Evolutionary conservation across 768 basidiomycete genomes (phyloP).

Genomic region (Krasilnikovozyma curviuscula): DNA sequence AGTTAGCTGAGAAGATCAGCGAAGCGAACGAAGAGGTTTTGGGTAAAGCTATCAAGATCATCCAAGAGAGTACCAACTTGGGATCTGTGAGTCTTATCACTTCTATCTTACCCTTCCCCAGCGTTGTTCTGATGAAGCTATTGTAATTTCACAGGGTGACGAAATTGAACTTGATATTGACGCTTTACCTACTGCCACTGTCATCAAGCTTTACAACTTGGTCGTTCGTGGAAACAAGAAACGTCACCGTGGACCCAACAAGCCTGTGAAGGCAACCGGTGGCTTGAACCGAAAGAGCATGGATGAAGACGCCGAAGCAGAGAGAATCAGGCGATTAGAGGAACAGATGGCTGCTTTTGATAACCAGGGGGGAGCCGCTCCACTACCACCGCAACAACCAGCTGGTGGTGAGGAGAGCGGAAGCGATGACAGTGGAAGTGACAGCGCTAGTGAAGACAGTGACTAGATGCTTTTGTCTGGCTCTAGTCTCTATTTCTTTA

Average conservation of each 20-base stretch:
- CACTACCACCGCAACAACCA: too few species aligned
- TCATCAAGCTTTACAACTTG: constrained; percentile 87
- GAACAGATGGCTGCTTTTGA: constrained; percentile 51
- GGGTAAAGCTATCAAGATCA: constrained; percentile 82
- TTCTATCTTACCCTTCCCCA: not conserved
- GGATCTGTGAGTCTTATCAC: constrained; percentile 51
- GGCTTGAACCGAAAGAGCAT: constrained; percentile 85
- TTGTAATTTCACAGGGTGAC: constrained; percentile 25
- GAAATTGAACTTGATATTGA: constrained; percentile 99
- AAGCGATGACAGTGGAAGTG: too few species aligned
- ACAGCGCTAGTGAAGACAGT: too few species aligned
- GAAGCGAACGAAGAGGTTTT: constrained; percentile 64
- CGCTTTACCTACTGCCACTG: constrained; percentile 59
- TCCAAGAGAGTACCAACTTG: constrained; percentile 81
- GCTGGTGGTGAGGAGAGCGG: too few species aligned
- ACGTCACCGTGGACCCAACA: constrained; percentile 15
- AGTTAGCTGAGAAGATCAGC: constrained; percentile 82
- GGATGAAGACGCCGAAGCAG: constrained; percentile 90
- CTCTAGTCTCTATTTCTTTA: too few species aligned
- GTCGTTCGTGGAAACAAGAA: constrained; percentile 35
- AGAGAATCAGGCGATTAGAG: constrained; percentile 82
- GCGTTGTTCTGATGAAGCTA: not conserved
- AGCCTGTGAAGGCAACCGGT: constrained; percentile 37
- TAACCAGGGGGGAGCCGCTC: too few species aligned
- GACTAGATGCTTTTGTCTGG: too few species aligned